Conservation (phyloP, 148 eudicot species). For the Salicornia ramosissima region DNA sequence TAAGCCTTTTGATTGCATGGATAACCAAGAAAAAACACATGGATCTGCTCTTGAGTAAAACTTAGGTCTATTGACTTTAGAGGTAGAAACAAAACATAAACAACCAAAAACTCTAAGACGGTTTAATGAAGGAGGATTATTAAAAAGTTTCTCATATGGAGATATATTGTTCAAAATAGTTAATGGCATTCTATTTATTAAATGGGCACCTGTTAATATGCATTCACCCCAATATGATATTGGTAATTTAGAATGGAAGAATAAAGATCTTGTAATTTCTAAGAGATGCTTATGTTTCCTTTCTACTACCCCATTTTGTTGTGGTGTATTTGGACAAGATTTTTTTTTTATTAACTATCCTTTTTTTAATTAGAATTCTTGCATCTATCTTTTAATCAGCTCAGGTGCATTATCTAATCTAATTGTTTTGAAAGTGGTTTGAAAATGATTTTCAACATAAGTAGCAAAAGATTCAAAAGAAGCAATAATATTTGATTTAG, state of each 20-base stretch:
- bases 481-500: not conserved
- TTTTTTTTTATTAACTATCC: slow-evolving; percentile 2
- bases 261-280: not conserved
- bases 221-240: not conserved
- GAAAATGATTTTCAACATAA: not conserved
- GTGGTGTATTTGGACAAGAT: not conserved
- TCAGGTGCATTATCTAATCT: not conserved
- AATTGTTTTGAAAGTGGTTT: not conserved
- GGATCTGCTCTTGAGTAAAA: not conserved
- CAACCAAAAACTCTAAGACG: no score
- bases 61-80: no score
- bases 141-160: not conserved
- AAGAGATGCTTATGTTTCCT: slow-evolving; percentile 10
- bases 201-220: not conserved
- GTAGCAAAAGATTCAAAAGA: not conserved
- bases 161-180: not conserved
- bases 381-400: not conserved
- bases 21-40: not conserved
- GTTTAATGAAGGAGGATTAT: no score
- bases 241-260: not conserved
- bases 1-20: not conserved
- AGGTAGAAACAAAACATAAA: no score
- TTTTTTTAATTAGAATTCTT: no score
- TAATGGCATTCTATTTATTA: not conserved
- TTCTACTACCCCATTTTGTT: slow-evolving; percentile 14